Percentiles rank a stretch among this genome's conserved stretches.
These are phyloP conservation scores for Glaciozyma antarctica DNA, from an alignment of 768 basidiomycete species.

Conservation along the genomic window DNA sequence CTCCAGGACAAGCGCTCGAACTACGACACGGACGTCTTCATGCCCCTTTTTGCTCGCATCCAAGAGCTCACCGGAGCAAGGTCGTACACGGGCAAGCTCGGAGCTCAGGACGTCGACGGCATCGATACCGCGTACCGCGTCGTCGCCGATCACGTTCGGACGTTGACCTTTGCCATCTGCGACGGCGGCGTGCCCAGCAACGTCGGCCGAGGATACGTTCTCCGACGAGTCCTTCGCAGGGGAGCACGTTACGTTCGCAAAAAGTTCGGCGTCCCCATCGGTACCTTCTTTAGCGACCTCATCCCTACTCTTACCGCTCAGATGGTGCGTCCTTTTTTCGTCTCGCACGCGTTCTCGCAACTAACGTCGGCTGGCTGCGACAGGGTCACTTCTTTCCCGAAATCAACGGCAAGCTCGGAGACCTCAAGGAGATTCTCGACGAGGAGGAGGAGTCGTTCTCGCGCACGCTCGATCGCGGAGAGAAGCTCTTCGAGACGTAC, in stretches of 20 bases:
- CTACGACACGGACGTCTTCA: constrained; percentile 95
- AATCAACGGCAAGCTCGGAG: constrained; percentile 63
- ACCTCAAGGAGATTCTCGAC: constrained; percentile 87
- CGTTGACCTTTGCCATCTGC: constrained; percentile 86
- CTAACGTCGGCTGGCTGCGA: not conserved
- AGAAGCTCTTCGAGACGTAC: constrained; percentile 87
- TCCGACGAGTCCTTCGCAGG: constrained; percentile 80
- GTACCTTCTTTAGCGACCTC: constrained; percentile 87
- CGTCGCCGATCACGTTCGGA: constrained; percentile 91
- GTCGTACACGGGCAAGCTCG: constrained; percentile 80
- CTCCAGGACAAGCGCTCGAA: constrained; percentile 86
- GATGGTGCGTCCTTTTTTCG: constrained; percentile 51
- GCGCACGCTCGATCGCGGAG: constrained; percentile 91
- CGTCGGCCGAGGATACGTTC: constrained; percentile 92
- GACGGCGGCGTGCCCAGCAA: constrained; percentile 96
- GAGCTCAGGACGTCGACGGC: constrained; percentile 86
- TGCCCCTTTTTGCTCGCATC: constrained; percentile 75
- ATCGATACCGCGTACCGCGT: constrained; percentile 97
- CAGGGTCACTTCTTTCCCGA: constrained; percentile 87
- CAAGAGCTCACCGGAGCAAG: constrained; percentile 81
- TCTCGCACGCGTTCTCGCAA: not conserved
- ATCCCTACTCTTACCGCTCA: constrained; percentile 80
- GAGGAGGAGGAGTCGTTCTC: constrained; percentile 98
- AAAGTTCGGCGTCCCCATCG: constrained; percentile 74
- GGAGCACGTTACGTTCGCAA: constrained; percentile 93